Conservation (phyloP, 768 basidiomycete species). For the Boletus rubescentipes region DNA sequence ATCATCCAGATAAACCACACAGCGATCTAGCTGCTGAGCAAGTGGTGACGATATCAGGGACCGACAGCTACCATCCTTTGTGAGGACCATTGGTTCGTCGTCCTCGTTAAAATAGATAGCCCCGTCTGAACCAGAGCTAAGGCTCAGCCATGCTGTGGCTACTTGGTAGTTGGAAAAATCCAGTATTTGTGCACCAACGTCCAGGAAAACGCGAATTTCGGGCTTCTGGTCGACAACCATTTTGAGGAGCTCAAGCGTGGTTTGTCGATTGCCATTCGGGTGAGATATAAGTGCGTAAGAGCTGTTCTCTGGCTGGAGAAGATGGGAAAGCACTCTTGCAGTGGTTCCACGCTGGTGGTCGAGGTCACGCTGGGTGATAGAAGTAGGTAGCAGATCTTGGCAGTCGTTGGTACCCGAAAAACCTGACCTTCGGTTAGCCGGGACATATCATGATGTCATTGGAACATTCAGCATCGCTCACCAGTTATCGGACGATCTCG, state of each 20-base stretch:
- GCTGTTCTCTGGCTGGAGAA: conserved; percentile 35
- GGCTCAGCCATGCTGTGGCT: conserved; percentile 16
- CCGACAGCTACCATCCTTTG: conserved; percentile 36
- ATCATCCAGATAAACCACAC: conserved; percentile 51
- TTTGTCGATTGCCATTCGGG: background rate
- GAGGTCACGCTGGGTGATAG: too few relatives aligned
- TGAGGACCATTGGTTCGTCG: conserved; percentile 28
- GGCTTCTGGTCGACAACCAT: too few relatives aligned
- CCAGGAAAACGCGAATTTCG: too few relatives aligned
- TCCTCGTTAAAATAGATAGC: too few relatives aligned
- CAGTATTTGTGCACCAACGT: too few relatives aligned
- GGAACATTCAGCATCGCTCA: too few relatives aligned
- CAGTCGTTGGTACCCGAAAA: conserved; percentile 55
- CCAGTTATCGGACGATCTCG: too few relatives aligned
- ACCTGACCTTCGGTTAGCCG: background rate
- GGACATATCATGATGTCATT: too few relatives aligned
- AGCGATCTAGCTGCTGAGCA: conserved; percentile 39
- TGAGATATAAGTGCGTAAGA: conserved; percentile 22
- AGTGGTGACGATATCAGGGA: conserved; percentile 39
- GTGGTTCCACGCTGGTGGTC: conserved; percentile 34
- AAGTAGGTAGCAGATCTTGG: too few relatives aligned
- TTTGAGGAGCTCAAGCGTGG: too few relatives aligned
- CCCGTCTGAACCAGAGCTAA: conserved; percentile 8
- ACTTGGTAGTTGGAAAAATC: conserved; percentile 13
- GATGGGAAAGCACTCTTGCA: conserved; percentile 34